These are phyloP conservation scores for Allomyces javanicus DNA, from an alignment of 192 early-diverging fungal species.

Conservation along the genomic window DNA sequence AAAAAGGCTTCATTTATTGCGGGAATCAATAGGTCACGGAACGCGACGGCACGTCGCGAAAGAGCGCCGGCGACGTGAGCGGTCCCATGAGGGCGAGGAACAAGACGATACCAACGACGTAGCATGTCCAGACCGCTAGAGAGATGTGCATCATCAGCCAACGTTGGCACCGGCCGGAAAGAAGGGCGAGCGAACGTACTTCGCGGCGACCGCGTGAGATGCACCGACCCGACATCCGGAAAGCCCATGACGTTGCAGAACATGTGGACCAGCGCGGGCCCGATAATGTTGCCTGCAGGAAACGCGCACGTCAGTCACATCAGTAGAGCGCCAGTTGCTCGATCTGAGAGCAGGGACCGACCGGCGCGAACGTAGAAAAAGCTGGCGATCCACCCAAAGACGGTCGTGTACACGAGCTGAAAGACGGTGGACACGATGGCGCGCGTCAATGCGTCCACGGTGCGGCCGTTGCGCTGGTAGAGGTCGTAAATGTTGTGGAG, in stretches of 20 bases:
- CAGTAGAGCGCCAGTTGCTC: background rate
- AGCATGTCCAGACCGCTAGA: constrained; percentile 3
- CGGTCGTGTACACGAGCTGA: constrained; percentile 49
- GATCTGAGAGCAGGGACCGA: constrained; percentile 1
- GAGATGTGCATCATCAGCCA: constrained; percentile 4
- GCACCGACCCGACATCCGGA: constrained; percentile 29
- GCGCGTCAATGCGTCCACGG: constrained; percentile 12
- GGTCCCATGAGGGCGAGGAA: constrained; percentile 10
- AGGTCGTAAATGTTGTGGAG: constrained; percentile 44
- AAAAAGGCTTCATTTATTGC: too few species aligned
- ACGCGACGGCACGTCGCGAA: too few species aligned
- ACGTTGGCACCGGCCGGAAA: constrained; percentile 6
- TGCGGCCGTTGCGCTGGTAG: constrained; percentile 21
- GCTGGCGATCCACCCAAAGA: constrained; percentile 64
- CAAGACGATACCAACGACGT: constrained; percentile 9
- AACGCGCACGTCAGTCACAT: constrained; percentile 1
- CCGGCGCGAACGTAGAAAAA: constrained; percentile 41
- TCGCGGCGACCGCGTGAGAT: constrained; percentile 4
- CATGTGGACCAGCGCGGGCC: constrained; percentile 34
- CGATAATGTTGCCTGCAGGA: constrained; percentile 17
- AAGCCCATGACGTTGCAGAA: constrained; percentile 64
- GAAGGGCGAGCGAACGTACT: constrained; percentile 11
- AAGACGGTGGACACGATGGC: constrained; percentile 20
- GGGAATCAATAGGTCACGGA: too few species aligned
- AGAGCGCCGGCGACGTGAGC: constrained; percentile 10